These are phyloP conservation scores for Ceratocystis albifundus DNA, from an alignment of 2,329 filamentous ascomycete species.

Conservation along the genomic window DNA sequence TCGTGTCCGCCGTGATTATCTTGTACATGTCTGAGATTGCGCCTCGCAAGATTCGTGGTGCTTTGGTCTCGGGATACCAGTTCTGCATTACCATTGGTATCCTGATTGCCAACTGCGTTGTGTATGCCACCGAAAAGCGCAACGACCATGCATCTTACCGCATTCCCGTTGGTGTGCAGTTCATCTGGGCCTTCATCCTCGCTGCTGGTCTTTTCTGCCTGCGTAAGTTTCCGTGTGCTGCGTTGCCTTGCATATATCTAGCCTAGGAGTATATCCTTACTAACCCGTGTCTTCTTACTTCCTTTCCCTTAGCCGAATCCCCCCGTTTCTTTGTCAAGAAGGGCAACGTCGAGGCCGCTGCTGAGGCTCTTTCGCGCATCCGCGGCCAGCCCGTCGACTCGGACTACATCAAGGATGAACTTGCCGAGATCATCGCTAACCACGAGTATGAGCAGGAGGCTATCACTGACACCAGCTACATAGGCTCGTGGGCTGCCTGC, in stretches of 20 bases:
- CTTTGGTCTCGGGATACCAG: constrained; percentile 71
- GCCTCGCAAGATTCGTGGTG: constrained; percentile 62
- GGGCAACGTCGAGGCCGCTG: constrained; percentile 55
- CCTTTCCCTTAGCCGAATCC: constrained; percentile 47
- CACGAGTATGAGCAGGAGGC: constrained; percentile 68
- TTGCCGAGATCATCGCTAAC: constrained; percentile 80
- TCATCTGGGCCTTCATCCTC: constrained; percentile 68
- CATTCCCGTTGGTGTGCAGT: constrained; percentile 70
- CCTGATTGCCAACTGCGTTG: constrained; percentile 60
- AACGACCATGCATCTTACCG: constrained; percentile 58
- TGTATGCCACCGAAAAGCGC: constrained; percentile 56
- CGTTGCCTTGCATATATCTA: not conserved
- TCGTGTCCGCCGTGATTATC: constrained; percentile 69
- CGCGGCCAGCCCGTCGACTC: constrained; percentile 64
- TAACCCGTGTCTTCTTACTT: not conserved
- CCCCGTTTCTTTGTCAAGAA: constrained; percentile 78
- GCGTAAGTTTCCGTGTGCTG: constrained; percentile 29
- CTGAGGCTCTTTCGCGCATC: constrained; percentile 50
- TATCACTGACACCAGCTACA: constrained; percentile 53
- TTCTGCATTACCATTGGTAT: constrained; percentile 75
- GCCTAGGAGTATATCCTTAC: not conserved
- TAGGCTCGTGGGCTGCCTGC: constrained; percentile 57
- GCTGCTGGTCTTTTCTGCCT: constrained; percentile 60
- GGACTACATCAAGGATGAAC: constrained; percentile 63
- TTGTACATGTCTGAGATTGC: constrained; percentile 79